Percentiles rank a stretch among this genome's conserved stretches.
Conservation (phyloP, 495 filamentous ascomycete genomes). For the Neurospora hispaniola region DNA sequence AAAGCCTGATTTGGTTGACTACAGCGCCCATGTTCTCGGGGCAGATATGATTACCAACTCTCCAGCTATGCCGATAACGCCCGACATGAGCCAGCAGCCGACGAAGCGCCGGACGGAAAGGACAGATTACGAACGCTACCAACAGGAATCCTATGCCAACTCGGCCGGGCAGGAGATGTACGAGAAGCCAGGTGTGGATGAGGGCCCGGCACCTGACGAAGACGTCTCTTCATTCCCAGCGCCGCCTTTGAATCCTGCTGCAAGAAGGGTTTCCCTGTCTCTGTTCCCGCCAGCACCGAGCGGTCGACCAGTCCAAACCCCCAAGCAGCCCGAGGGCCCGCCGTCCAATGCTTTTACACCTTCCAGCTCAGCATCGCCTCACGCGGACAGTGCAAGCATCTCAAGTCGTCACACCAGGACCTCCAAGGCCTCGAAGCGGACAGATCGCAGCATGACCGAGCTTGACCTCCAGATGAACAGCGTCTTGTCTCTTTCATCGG, state of each 20-base stretch:
- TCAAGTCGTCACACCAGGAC: constrained; percentile 41
- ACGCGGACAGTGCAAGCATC: constrained; percentile 32
- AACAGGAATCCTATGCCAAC: constrained; percentile 35
- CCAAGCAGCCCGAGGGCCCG: constrained; percentile 12
- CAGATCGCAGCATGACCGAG: constrained; percentile 29
- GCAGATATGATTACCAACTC: constrained; percentile 25
- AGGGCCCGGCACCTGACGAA: constrained; percentile 1
- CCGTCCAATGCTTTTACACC: constrained; percentile 4
- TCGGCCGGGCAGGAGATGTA: constrained; percentile 24
- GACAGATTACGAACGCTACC: constrained; percentile 40
- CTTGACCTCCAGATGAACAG: constrained; percentile 37
- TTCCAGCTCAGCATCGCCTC: constrained; percentile 16
- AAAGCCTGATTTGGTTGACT: constrained; percentile 6
- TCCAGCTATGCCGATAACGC: constrained; percentile 27
- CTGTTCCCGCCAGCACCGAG: constrained; percentile 7
- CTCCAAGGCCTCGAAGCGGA: constrained; percentile 37
- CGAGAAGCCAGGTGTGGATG: neutral
- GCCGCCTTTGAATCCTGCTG: constrained; percentile 3
- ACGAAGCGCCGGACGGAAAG: constrained; percentile 16
- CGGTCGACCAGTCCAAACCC: constrained; percentile 1
- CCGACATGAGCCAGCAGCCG: constrained; percentile 18
- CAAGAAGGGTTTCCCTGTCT: constrained; percentile 8
- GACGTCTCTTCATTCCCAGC: constrained; percentile 6
- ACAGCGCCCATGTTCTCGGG: constrained; percentile 14
- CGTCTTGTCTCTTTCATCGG: constrained; percentile 37